These are phyloP conservation scores for Tolypocladium ophioglossoides DNA, from an alignment of 2,329 filamentous ascomycete genomes.

Conservation along the genomic window DNA sequence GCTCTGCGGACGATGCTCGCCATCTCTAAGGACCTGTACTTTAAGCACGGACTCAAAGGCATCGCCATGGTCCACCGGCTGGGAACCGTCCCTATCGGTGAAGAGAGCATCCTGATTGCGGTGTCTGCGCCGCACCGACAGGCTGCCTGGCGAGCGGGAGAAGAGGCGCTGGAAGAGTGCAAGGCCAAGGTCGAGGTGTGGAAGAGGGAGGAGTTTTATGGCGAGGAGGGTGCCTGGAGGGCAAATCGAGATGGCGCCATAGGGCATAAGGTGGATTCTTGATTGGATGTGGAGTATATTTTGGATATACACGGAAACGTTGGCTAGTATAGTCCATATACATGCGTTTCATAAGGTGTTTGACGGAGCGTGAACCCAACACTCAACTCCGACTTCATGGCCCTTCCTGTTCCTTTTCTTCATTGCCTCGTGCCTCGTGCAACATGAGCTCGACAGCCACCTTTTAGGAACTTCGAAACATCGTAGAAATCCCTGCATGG, in stretches of 20 bases:
- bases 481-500: too few relatives aligned
- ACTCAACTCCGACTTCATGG: neutral
- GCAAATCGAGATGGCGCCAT: conserved; percentile 68
- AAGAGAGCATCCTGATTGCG: conserved; percentile 86
- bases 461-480: neutral
- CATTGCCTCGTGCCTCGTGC: neutral
- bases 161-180: conserved; percentile 78
- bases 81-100: conserved; percentile 76
- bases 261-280: conserved; percentile 35
- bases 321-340: neutral
- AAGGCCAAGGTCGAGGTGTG: conserved; percentile 89
- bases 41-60: conserved; percentile 55
- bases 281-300: neutral
- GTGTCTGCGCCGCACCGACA: conserved; percentile 75
- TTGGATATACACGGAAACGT: neutral
- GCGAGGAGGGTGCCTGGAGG: conserved; percentile 72
- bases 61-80: conserved; percentile 78
- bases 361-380: neutral
- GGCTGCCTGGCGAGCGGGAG: conserved; percentile 77
- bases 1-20: conserved; percentile 58
- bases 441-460: neutral
- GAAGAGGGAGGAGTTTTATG: conserved; percentile 84
- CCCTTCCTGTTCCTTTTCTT: neutral
- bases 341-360: too few relatives aligned
- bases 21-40: conserved; percentile 48